Base-by-base conservation (phyloP, 1,284 basidiomycete species). In the Irpex sp. region DNA sequence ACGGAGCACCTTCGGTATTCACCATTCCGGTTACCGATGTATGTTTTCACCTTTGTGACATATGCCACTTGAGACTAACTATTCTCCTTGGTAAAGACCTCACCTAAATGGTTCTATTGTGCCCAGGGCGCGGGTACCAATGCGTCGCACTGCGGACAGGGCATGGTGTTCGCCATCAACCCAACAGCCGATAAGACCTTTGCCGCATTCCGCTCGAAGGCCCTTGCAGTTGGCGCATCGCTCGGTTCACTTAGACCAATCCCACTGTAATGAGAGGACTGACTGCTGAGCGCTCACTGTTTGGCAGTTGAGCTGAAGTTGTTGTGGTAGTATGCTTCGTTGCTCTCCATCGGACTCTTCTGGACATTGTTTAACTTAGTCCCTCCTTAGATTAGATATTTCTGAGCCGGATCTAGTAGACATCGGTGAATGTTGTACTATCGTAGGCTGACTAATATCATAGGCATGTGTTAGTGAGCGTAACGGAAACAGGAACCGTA, bases 21-120 rank as follows among this genome's bases (percentile, higher is more conserved):
- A 81, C 78, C 7, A 73, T 85, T 67, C 73, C 74, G 51, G 75
- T 85, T 65, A 85, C 78, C 72, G 79, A 83, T 69, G 78, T 82
- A 68, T 52, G 77, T 72, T 4, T 60, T 57, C 44, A 31, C 31
- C 48, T n/a, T 11, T 19, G 26, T 4, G 26, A 26, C 26, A 26
- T 26, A 4, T 26, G 26, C 26, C 26, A 26, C 26, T 26, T 26
- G 26, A 26, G 26, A 26, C 61, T 62, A 15, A 52, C 36, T 34
- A 31, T 36, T 44, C 37, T 9, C 38, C 37, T 31, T 38, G 26
- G 31, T 38, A 48, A 51, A 79, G 19, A 47, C 11, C 13, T 66
- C 74, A 3, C 59, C 63, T 47, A 21, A 61, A 34, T 64, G 59
- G 59, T 49, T 64, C 17, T 51, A 64, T 55, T 64, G 63, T 49